These are phyloP conservation scores for Boletus patriciae DNA, from an alignment of 768 basidiomycete species.

Conservation along the genomic window DNA sequence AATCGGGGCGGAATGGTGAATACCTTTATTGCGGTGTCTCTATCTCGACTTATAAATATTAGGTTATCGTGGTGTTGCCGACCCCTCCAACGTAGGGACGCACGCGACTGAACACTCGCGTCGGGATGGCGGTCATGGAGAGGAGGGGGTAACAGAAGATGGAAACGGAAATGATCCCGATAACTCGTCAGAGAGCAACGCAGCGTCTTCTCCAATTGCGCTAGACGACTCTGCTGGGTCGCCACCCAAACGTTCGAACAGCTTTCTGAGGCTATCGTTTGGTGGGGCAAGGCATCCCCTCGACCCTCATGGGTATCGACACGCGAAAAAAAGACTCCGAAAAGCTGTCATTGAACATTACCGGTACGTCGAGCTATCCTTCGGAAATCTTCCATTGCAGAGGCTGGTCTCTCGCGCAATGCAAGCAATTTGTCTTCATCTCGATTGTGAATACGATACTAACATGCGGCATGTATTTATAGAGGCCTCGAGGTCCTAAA, in stretches of 20 bases:
- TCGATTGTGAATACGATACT: conserved; percentile 1
- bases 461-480: conserved; percentile 5
- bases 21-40: background rate
- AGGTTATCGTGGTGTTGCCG: background rate
- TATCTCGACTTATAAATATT: background rate
- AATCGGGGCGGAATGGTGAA: conserved; percentile 19
- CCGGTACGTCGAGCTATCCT: conserved; percentile 40
- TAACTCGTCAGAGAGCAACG: background rate
- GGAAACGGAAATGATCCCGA: background rate
- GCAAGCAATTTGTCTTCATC: background rate
- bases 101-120: background rate
- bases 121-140: background rate
- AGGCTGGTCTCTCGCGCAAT: background rate
- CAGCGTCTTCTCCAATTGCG: background rate
- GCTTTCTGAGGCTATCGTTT: background rate
- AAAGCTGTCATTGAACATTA: conserved; percentile 83
- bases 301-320: conserved; percentile 75
- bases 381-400: background rate
- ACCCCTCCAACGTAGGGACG: background rate
- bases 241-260: background rate
- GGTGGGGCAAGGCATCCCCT: conserved; percentile 22
- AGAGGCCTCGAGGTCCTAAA: conserved; percentile 82
- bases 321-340: conserved; percentile 80
- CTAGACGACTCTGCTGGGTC: background rate
- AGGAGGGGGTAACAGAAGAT: background rate